Conservation (phyloP, 176 grass and related monocot species). For the Oryza coarctata region DNA sequence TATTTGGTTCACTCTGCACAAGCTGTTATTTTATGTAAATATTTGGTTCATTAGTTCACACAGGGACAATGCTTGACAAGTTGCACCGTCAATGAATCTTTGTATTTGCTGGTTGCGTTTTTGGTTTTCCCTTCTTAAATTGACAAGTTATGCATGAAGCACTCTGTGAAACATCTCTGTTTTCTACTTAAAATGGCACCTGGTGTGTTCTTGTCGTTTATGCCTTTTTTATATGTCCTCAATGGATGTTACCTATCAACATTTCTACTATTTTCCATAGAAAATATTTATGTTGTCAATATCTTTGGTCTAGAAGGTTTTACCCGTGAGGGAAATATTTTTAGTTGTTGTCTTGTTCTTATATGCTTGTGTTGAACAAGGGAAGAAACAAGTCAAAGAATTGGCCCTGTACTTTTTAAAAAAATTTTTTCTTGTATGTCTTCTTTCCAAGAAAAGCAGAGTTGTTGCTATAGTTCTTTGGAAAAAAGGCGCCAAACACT, state of each 20-base stretch:
- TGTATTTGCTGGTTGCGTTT: neutral
- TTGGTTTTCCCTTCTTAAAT: neutral
- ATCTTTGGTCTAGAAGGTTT: neutral
- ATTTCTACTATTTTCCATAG: neutral
- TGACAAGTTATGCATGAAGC: neutral
- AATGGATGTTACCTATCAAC: conserved; percentile 7
- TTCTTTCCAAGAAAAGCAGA: neutral
- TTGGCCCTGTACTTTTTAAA: neutral
- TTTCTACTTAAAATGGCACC: neutral
- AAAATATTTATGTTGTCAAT: neutral
- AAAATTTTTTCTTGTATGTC: neutral
- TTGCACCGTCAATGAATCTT: neutral
- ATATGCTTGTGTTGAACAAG: neutral
- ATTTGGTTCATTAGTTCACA: neutral
- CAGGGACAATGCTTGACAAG: neutral
- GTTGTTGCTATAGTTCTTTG: neutral
- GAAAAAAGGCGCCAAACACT: neutral
- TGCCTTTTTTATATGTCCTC: neutral
- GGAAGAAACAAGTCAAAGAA: neutral
- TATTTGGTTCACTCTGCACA: conserved; percentile 18
- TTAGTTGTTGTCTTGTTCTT: conserved; percentile 1
- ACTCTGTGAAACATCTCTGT: neutral
- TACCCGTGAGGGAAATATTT: neutral
- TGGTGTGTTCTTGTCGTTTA: neutral
- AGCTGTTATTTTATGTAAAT: neutral